Evolutionary conservation across 352 stramenopile genomes (phyloP).

Genomic region (Pythium chondricola): DNA sequence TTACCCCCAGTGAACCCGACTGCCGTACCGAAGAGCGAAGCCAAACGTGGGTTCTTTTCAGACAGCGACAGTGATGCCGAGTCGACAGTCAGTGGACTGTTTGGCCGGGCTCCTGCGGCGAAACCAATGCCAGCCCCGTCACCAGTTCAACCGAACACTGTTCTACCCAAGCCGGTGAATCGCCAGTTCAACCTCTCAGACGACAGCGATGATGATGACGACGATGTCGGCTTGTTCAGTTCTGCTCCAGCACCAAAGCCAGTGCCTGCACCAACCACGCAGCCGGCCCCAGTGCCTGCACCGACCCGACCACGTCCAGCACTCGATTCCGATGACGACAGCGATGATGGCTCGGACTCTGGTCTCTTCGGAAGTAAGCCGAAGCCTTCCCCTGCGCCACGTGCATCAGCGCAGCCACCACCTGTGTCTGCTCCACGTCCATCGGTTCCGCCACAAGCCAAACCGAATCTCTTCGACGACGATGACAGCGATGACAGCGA

Average conservation of each 20-base stretch:
- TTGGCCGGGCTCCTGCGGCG: slow-evolving; percentile 20
- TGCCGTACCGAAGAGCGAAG: not conserved
- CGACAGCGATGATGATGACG: slow-evolving; percentile 21
- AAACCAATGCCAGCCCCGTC: not conserved
- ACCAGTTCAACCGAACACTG: slow-evolving; percentile 2
- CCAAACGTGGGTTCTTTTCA: slow-evolving; percentile 23
- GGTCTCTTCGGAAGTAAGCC: slow-evolving; percentile 38
- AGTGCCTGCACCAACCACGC: not conserved
- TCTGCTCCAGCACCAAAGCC: slow-evolving; percentile 12
- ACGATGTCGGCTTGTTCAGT: slow-evolving; percentile 43
- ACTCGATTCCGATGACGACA: slow-evolving; percentile 11
- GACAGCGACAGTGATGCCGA: slow-evolving; percentile 46
- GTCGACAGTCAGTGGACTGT: slow-evolving; percentile 39
- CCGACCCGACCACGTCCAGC: slow-evolving; percentile 1
- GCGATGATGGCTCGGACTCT: slow-evolving; percentile 25
- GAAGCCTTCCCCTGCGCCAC: slow-evolving; percentile 1
- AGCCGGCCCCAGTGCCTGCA: not conserved
- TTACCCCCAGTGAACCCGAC: slow-evolving; percentile 10
- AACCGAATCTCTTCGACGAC: slow-evolving; percentile 48
- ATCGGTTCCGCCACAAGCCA: slow-evolving; percentile 5
- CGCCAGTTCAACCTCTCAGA: slow-evolving; percentile 42
- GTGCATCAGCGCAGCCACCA: not conserved
- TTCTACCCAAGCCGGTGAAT: too few relatives aligned
- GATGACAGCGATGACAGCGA: slow-evolving; percentile 43
- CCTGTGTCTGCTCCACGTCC: slow-evolving; percentile 1